These are phyloP conservation scores for Globisporangium paroecandrum DNA, from an alignment of 352 stramenopile genomes.

Conservation along the genomic window DNA sequence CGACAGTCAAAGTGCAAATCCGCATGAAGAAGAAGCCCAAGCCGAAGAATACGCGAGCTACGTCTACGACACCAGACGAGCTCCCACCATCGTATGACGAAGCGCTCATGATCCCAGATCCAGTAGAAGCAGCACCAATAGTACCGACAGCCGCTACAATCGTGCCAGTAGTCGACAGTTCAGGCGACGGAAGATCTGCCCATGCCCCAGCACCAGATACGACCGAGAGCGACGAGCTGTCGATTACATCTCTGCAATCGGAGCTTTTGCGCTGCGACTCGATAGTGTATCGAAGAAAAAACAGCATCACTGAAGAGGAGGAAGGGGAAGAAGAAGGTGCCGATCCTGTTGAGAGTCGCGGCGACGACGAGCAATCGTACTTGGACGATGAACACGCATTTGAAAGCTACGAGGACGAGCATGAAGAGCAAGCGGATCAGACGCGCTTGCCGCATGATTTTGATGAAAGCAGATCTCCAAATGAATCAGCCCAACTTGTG, in stretches of 20 bases:
- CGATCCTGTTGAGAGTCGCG: neutral
- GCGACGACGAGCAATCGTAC: conserved; percentile 24
- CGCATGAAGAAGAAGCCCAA: conserved; percentile 23
- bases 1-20: conserved; percentile 29
- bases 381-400: conserved; percentile 34
- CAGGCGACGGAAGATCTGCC: neutral
- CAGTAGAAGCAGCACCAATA: neutral
- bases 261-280: conserved; percentile 7
- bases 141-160: too few relatives aligned
- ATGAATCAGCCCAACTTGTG: too few relatives aligned
- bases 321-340: conserved; percentile 1
- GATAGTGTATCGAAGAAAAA: neutral
- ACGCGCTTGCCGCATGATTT: neutral
- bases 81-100: conserved; percentile 39
- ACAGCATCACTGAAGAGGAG: conserved; percentile 10
- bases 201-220: too few relatives aligned
- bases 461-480: neutral
- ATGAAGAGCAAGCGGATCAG: neutral
- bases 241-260: neutral
- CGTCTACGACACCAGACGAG: neutral
- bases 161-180: too few relatives aligned
- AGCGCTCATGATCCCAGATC: conserved; percentile 30
- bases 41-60: neutral
- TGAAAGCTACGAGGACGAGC: conserved; percentile 31
- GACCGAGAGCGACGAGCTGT: neutral